A percentile compares a stretch with the other conserved stretches of the same genome.
phyloP scores from a whole-genome alignment of 2,329 filamentous ascomycete genomes.

The Aspergillus fischeri region DNA sequence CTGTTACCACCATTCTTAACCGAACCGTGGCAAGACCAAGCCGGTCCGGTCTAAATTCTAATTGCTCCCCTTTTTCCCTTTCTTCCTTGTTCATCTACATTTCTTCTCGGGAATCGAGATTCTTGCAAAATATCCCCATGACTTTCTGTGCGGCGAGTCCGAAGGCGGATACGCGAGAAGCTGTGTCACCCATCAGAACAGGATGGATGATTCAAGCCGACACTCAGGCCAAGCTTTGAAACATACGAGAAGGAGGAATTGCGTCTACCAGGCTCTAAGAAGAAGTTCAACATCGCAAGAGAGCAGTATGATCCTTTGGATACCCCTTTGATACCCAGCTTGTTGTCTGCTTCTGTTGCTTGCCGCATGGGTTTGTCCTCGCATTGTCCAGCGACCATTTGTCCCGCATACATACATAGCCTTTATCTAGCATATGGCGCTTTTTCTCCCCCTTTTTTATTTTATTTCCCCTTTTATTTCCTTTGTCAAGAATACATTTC shows the following conservation, averaged over 20 bases:
- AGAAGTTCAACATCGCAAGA: constrained; percentile 17
- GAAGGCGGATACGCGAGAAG: not conserved
- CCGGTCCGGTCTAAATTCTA: not conserved
- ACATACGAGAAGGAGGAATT: constrained; percentile 4
- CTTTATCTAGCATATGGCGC: constrained; percentile 3
- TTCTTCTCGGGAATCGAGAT: not conserved
- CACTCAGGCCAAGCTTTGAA: not conserved
- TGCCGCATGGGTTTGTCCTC: constrained; percentile 21
- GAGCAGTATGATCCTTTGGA: constrained; percentile 36
- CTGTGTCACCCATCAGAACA: constrained; percentile 5
- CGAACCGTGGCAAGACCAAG: not conserved
- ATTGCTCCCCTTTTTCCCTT: not conserved
- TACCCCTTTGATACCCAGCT: constrained; percentile 28
- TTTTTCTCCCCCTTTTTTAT: not conserved
- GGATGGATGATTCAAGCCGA: constrained; percentile 10
- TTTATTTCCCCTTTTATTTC: not conserved
- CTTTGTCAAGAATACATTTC: constrained; percentile 5
- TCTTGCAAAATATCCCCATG: not conserved
- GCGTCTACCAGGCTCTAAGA: constrained; percentile 14
- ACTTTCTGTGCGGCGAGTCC: not conserved
- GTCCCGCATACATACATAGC: constrained; percentile 24
- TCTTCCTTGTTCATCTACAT: not conserved
- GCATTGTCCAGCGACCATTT: constrained; percentile 11
- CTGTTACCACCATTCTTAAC: not conserved
- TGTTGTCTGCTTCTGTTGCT: constrained; percentile 10